Evolutionary conservation across 1,139 yeast genomes (phyloP), one percentile per base, ranked within the genome.

Genomic region (Saccharomyces pastorianus): DNA sequence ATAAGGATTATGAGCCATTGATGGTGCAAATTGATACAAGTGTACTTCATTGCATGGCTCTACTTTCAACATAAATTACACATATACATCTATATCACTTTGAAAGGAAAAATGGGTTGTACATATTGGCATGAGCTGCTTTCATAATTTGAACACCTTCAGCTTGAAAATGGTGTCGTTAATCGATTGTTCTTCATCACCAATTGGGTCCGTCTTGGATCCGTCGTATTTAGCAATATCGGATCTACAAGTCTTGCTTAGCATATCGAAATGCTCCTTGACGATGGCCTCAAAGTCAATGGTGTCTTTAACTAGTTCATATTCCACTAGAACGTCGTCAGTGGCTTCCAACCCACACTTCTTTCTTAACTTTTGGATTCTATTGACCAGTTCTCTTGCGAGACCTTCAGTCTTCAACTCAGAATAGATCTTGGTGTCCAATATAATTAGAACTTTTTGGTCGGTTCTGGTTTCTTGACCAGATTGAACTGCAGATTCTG

Each of bases 361-460:
- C 84, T 95, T 95, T 75, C 99, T 88, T 71, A 91, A 82, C 73
- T 96, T 87, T 79, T 95, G 99, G 63, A 95, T 90, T 75, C 99
- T 90, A 80, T 95, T 95, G 67, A 93, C 81, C 69, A 95, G 80
- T 73, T 95, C 99, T 76, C 99, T 88, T 6, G 96, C 96, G 65
- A 88, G 79, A 71, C 98, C 98, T 76, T 93, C 98, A 53, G 88
- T 83, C 75, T 86, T 86, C 70, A 91, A 79, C 64, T 91, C 96
- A 48, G 91, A 90, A 69, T 93, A 86, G 56, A 89, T 74, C 64
- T 87, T 88, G 59, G 89, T 87, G 69, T 95, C 99, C 71, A 95
- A 78, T 61, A 95, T 86, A 67, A 93, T 81, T 70, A 93, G 68
- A 50, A 91, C 96, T 64, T 89, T 97, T 65, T 84, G 87, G 63